phyloP scores from a whole-genome alignment of 257 asterid species.

The Nicotiana noctiflora region DNA sequence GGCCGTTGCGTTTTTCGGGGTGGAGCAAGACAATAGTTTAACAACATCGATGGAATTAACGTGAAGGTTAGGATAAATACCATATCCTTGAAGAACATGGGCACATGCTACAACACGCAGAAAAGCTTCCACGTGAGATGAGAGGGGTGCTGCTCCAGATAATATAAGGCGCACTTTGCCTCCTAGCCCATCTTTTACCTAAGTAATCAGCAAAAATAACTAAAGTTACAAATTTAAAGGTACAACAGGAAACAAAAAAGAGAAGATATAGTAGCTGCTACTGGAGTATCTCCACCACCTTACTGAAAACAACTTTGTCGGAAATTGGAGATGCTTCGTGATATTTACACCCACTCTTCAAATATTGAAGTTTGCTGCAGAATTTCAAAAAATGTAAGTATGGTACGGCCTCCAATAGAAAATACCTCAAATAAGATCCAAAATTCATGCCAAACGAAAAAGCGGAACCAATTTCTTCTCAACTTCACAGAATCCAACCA shows the following conservation, averaged over 20 bases:
- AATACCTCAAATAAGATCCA: slow-evolving; percentile 5
- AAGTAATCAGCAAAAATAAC: slow-evolving; percentile 4
- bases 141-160: slow-evolving; percentile 99
- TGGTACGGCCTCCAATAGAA: not conserved
- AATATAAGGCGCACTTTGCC: slow-evolving; percentile 81
- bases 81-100: slow-evolving; percentile 96
- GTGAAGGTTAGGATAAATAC: slow-evolving; percentile 34
- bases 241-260: not conserved
- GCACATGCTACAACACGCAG: slow-evolving; percentile 76
- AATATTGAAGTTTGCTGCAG: slow-evolving; percentile 61
- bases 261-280: not conserved
- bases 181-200: slow-evolving; percentile 93
- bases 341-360: slow-evolving; percentile 68
- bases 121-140: slow-evolving; percentile 86
- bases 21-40: not conserved
- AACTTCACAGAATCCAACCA: not conserved
- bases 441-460: not conserved
- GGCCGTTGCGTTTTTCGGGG: not conserved
- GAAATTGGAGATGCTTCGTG: slow-evolving; percentile 65
- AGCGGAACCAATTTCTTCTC: not conserved
- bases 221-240: not conserved
- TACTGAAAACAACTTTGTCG: slow-evolving; percentile 83
- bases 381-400: slow-evolving; percentile 9
- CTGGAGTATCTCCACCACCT: slow-evolving; percentile 40
- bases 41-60: not conserved